phyloP scores from a whole-genome alignment of 345 rosid genomes.

The Corchorus capsularis region DNA sequence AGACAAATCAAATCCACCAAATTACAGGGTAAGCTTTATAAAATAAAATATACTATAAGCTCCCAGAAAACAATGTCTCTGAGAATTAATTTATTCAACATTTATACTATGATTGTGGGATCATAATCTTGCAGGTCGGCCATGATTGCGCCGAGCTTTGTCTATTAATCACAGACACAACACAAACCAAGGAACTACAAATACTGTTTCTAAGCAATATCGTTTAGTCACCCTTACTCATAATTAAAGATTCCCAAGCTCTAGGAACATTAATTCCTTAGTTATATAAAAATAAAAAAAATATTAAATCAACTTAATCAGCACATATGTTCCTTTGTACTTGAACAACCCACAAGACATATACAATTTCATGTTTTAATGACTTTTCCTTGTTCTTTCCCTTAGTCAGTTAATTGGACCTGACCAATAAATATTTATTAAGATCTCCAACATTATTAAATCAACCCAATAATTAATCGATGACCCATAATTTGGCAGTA shows the following conservation, averaged over 20 bases:
- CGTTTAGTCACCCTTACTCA: background rate
- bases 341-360: slow-evolving; percentile 21
- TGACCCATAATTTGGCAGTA: background rate
- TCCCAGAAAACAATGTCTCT: background rate
- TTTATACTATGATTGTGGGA: slow-evolving; percentile 55
- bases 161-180: slow-evolving; percentile 56
- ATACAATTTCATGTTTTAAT: background rate
- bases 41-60: background rate
- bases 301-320: background rate
- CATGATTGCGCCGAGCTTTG: slow-evolving; percentile 63
- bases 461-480: background rate
- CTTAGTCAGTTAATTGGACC: slow-evolving; percentile 13
- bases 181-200: slow-evolving; percentile 44
- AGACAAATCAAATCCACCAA: slow-evolving; percentile 28
- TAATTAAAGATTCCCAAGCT: slow-evolving; percentile 33
- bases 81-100: slow-evolving; percentile 17
- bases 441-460: background rate
- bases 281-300: background rate
- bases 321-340: slow-evolving; percentile 38
- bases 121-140: slow-evolving; percentile 68
- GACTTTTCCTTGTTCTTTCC: slow-evolving; percentile 26
- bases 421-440: background rate
- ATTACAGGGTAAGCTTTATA: slow-evolving; percentile 7
- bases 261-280: slow-evolving; percentile 45
- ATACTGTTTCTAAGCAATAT: slow-evolving; percentile 5